Percentiles rank a stretch among this genome's conserved stretches.
Evolutionary conservation across 1,284 basidiomycete species (phyloP).

Genomic region (Malassezia japonica): DNA sequence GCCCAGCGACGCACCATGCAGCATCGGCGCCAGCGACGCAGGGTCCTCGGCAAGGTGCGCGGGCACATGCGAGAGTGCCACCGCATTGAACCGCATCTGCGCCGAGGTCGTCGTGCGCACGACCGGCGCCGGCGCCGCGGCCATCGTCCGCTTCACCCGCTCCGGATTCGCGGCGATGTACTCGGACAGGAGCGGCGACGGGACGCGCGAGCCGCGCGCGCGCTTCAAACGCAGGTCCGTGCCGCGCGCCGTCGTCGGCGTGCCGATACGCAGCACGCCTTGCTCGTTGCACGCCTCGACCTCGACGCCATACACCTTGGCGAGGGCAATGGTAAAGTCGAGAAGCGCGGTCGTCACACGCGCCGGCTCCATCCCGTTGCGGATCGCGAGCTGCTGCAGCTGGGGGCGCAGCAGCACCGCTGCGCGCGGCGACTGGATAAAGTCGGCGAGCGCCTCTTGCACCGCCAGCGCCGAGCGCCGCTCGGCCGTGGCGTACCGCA

Average conservation of each 20-base stretch:
- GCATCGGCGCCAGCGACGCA: not conserved
- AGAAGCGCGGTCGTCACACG: slow-evolving; percentile 28
- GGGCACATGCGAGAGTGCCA: slow-evolving; percentile 1
- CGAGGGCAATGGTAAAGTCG: slow-evolving; percentile 37
- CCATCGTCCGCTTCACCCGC: not conserved
- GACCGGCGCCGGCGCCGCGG: not conserved
- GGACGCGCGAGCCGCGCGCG: slow-evolving; percentile 31
- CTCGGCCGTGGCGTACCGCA: slow-evolving; percentile 25
- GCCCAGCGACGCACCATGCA: not conserved
- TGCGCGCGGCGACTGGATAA: slow-evolving; percentile 38
- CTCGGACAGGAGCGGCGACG: slow-evolving; percentile 31
- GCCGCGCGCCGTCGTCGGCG: not conserved
- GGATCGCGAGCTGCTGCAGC: slow-evolving; percentile 1
- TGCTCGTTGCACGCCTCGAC: not conserved
- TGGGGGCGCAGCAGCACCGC: slow-evolving; percentile 25
- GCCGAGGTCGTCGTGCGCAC: not conserved
- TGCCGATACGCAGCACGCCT: slow-evolving; percentile 1
- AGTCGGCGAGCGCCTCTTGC: slow-evolving; percentile 36
- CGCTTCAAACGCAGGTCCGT: slow-evolving; percentile 31
- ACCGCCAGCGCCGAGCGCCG: slow-evolving; percentile 30
- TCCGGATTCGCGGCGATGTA: not conserved
- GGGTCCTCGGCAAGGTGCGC: not conserved
- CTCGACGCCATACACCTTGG: slow-evolving; percentile 28
- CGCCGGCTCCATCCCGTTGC: slow-evolving; percentile 7
- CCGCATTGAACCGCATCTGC: not conserved